Evolutionary conservation across 2,329 filamentous ascomycete genomes (phyloP).

Genomic region (Elsinoe ampelina): DNA sequence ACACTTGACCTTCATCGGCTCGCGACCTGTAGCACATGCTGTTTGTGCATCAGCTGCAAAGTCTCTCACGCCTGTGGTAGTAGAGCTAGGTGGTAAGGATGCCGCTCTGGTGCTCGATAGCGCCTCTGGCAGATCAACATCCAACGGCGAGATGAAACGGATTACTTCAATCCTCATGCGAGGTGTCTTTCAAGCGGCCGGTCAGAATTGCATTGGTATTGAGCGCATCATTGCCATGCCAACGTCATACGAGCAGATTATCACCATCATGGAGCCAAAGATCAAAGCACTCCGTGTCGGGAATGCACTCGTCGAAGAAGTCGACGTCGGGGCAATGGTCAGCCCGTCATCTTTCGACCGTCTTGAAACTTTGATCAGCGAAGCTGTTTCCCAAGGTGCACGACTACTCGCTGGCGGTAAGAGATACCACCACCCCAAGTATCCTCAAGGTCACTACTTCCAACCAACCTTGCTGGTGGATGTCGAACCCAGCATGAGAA

Average conservation of each 20-base stretch:
- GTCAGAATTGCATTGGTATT: conserved; percentile 96
- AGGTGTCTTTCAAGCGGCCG: conserved; percentile 87
- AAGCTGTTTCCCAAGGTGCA: conserved; percentile 71
- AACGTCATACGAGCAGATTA: conserved; percentile 62
- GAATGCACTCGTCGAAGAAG: conserved; percentile 50
- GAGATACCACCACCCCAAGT: conserved; percentile 59
- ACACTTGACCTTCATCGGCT: conserved; percentile 95
- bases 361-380: conserved; percentile 65
- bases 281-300: conserved; percentile 69
- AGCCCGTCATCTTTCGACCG: conserved; percentile 65
- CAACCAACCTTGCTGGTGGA: conserved; percentile 81
- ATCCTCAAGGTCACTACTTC: conserved; percentile 84
- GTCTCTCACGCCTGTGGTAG: conserved; percentile 74
- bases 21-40: conserved; percentile 72
- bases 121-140: conserved; percentile 34
- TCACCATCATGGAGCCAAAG: conserved; percentile 61
- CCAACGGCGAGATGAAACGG: conserved; percentile 53
- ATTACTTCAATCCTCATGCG: conserved; percentile 78
- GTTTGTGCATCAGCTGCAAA: conserved; percentile 82
- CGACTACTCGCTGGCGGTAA: conserved; percentile 71
- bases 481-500: conserved; percentile 74
- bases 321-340: conserved; percentile 85
- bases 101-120: conserved; percentile 84
- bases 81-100: conserved; percentile 93
- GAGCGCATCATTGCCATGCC: conserved; percentile 82